Base-by-base conservation (phyloP, 768 basidiomycete genomes). In the Tylopilus sp. region DNA sequence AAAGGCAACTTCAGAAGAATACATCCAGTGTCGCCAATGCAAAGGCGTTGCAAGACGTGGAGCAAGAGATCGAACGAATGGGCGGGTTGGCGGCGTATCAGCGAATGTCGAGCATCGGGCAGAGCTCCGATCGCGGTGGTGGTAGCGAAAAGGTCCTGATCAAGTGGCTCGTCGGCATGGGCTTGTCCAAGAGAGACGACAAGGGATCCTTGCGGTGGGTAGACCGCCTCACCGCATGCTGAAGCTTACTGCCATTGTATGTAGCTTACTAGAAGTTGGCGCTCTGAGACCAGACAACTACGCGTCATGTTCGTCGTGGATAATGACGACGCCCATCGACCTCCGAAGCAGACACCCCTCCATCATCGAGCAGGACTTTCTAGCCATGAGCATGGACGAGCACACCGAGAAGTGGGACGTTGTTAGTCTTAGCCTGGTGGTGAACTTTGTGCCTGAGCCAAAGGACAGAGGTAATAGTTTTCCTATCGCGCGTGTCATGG, bases 251-350 rank as follows among this genome's bases (percentile, higher is more conserved):
- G 38, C 41, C 38, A 47, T 43, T 40, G 24, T 6, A 14, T 33
- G 4, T 56, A 95, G 92, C 48, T 71, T 96, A 48, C 79, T 97
- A 6, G 93, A 97, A 72, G 87, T 95, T 2, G 93, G 94, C 0
- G 93, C 94, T 13, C 74, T 97, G 41, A 84, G 81, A 55, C 89
- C 87, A 11, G 86, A 91, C 61, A 97, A 95, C 68, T 94, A 88
- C 63, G 72, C 69, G 7, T 71, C 76, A 6, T 87, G 83, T 54
- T 66, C 75, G 11, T 70, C 79, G 2, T 96, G 92, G 92, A 83
- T 97, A 47, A 74, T 81, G 17, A 77, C 76, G 26, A 82, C 77
- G 0, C 84, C 92, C 1, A 92, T 96, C 57, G 94, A 97, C 65
- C 72, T 97, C 54, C 85, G 82, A 57, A 89, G 93, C 11, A 81